Evolutionary conservation across 1,139 yeast genomes (phyloP).

Genomic region (Zygosaccharomyces sapae): DNA sequence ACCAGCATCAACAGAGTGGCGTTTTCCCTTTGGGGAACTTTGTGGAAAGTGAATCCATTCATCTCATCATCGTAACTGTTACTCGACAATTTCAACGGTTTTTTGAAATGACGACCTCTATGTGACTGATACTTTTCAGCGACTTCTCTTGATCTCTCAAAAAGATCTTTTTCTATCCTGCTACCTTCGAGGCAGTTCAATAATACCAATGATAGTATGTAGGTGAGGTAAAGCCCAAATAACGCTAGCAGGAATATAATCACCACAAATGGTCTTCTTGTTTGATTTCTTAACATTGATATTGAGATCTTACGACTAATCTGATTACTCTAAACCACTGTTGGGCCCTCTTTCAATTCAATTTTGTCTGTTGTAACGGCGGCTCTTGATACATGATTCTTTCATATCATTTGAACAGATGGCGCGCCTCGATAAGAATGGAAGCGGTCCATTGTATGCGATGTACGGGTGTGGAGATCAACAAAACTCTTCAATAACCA

Average conservation of each 20-base stretch:
- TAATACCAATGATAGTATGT: constrained; percentile 4
- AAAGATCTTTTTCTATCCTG: constrained; percentile 9
- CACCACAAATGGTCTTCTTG: constrained; percentile 5
- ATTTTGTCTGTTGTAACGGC: not conserved
- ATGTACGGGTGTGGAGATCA: constrained; percentile 1
- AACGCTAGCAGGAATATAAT: constrained; percentile 4
- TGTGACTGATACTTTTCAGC: constrained; percentile 13
- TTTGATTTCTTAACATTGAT: not conserved
- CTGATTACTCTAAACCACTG: not conserved
- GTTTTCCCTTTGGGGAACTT: constrained; percentile 41
- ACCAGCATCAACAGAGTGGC: constrained; percentile 73
- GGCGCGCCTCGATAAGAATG: not conserved
- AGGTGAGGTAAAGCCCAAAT: constrained; percentile 4
- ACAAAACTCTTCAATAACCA: not conserved
- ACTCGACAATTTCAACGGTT: constrained; percentile 41
- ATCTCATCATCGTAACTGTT: constrained; percentile 45
- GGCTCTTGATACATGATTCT: constrained; percentile 1
- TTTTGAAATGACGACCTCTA: constrained; percentile 13
- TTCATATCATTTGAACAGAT: not conserved
- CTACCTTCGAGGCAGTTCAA: constrained; percentile 4
- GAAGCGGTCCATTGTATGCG: not conserved
- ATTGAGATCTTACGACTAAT: not conserved
- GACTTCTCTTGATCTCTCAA: constrained; percentile 14
- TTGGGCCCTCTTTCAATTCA: not conserved
- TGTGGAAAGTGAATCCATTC: constrained; percentile 39